These are phyloP conservation scores for Alternaria longipes DNA, from an alignment of 2,329 filamentous ascomycete species.

Conservation along the genomic window DNA sequence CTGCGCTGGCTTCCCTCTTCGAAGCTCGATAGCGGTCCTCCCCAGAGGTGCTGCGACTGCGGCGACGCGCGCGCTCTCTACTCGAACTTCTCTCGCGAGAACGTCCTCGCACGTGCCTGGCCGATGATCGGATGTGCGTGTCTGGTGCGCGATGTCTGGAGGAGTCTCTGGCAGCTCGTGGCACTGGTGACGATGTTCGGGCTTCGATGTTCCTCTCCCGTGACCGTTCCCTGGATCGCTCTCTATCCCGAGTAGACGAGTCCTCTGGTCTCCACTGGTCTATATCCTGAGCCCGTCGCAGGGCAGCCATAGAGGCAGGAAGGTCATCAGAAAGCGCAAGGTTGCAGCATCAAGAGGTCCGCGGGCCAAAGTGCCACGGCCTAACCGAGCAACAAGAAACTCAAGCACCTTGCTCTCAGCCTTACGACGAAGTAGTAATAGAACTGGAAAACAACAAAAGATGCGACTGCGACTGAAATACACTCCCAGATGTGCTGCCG, in stretches of 20 bases:
- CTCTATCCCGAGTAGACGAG: conserved; percentile 46
- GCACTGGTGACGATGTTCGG: conserved; percentile 47
- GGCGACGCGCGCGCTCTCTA: conserved; percentile 45
- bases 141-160: conserved; percentile 43
- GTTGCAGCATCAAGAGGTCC: conserved; percentile 49
- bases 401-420: conserved; percentile 30
- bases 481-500: conserved; percentile 30
- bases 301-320: conserved; percentile 56
- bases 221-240: conserved; percentile 35
- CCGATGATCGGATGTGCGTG: conserved; percentile 36
- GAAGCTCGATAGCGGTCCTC: conserved; percentile 50
- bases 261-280: conserved; percentile 56
- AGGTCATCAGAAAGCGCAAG: conserved; percentile 48
- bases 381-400: conserved; percentile 47
- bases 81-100: conserved; percentile 47
- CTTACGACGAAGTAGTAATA: conserved; percentile 20
- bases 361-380: conserved; percentile 48
- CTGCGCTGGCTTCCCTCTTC: conserved; percentile 48
- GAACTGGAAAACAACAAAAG: conserved; percentile 20
- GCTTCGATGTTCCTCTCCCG: conserved; percentile 40
- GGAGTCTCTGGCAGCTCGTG: conserved; percentile 49
- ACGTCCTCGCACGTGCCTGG: conserved; percentile 37
- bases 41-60: conserved; percentile 43
- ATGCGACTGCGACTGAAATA: conserved; percentile 22
- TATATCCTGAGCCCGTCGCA: conserved; percentile 53